phyloP scores from a whole-genome alignment of 768 basidiomycete genomes.

The Gymnopilus junonius region DNA sequence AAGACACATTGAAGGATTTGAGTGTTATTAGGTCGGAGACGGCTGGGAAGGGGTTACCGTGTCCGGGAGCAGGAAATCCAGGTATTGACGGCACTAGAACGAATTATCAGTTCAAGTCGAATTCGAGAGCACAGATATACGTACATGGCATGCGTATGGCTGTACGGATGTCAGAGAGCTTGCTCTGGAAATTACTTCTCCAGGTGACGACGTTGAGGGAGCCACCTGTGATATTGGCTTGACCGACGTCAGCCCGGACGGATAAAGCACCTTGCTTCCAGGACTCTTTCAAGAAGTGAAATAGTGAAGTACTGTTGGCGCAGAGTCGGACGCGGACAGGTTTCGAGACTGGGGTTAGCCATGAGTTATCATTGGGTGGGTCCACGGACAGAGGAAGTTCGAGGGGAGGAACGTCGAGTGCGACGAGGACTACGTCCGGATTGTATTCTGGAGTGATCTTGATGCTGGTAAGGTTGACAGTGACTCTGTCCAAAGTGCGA shows the following conservation, averaged over 20 bases:
- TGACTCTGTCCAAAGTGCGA: constrained; percentile 54
- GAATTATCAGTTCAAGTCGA: constrained; percentile 5
- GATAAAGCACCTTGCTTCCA: constrained; percentile 60
- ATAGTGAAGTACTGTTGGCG: constrained; percentile 49
- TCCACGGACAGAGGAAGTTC: constrained; percentile 60
- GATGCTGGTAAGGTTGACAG: constrained; percentile 58
- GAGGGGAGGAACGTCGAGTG: constrained; percentile 51
- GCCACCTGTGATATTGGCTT: constrained; percentile 58
- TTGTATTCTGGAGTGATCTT: constrained; percentile 50
- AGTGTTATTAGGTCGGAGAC: constrained; percentile 65
- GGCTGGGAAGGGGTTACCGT: constrained; percentile 53
- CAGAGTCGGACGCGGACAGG: constrained; percentile 59
- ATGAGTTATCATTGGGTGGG: constrained; percentile 53
- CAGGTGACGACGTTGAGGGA: constrained; percentile 45
- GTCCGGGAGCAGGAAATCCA: constrained; percentile 65
- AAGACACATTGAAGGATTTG: constrained; percentile 52
- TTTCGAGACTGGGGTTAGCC: constrained; percentile 60
- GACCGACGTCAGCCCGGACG: constrained; percentile 45
- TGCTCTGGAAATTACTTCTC: constrained; percentile 44
- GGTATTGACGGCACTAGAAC: constrained; percentile 63
- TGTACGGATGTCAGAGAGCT: constrained; percentile 49
- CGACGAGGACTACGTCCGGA: constrained; percentile 43
- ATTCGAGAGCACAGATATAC: constrained; percentile 29
- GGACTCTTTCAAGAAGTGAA: constrained; percentile 56
- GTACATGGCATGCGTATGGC: constrained; percentile 57